Base-by-base conservation (phyloP, 1,139 yeast genomes). In the Taphrina wiesneri region DNA sequence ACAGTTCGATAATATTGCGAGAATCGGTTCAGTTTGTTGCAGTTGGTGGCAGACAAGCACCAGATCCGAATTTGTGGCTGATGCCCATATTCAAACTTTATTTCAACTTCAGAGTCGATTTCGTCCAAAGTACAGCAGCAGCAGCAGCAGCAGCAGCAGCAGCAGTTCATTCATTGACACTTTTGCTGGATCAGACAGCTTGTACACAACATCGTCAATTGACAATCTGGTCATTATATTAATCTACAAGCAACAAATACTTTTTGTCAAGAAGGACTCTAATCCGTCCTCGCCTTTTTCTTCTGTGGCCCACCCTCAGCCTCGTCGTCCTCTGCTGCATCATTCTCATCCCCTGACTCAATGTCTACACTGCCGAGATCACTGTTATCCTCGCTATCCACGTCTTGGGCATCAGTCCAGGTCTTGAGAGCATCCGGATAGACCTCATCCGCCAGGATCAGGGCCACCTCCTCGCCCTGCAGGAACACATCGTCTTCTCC, bases 371-470 rank as follows among this genome's bases (percentile, higher is more conserved):
- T 70, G 9, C 72, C 75, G 19, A 21, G 11, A 21, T 26, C 52
- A n/a, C 47, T 53, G 23, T 72, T 74, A 19, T 72, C 77, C 6
- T 72, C 74, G 15, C 68, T 73, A 6, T 70, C 74, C 9, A 72
- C 76, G 19, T 69, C 70, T 26, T 68, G 68, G 11, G 71, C 72
- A 32, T 71, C 73, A n/a, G 70, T 70, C 66, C 63, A 74, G 34
- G 26, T 71, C 67, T 77, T 77, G 30, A 77, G 70, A 0, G 81
- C 81, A 52, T 76, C 76, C 9, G 81, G 81, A 69, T 70, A 79
- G 7, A 79, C 64, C 34, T 78, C 81, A 30, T 77, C 80, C 25
- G 75, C 72, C 26, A 79, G 68, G 13, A 74, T 67, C 63, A 74
- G 69, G 2, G 80, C 80, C n/a, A 78, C 73, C 32, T 72, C 74